A percentile compares a stretch with the other conserved stretches of the same genome.
phyloP scores from a whole-genome alignment of 805 yeast species.

The Wickerhamiella azyma region DNA sequence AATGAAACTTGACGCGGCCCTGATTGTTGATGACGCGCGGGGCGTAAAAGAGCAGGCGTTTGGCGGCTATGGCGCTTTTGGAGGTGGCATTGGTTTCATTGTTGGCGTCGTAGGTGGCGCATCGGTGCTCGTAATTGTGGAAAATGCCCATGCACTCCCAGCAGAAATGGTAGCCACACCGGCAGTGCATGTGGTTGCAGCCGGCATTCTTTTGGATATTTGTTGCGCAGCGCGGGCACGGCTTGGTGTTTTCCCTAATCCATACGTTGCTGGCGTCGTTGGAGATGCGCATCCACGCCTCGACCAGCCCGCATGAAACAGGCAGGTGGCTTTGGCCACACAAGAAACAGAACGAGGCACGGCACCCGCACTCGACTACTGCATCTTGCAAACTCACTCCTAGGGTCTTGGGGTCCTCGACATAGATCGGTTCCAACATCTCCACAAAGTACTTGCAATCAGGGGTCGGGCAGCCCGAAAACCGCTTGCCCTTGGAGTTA shows the following conservation, averaged over 20 bases:
- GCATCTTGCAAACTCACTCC: background rate
- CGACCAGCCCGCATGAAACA: constrained; percentile 56
- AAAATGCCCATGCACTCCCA: constrained; percentile 82
- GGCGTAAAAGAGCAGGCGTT: constrained; percentile 8
- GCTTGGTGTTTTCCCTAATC: constrained; percentile 73
- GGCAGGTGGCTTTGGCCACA: constrained; percentile 77
- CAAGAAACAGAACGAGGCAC: constrained; percentile 63
- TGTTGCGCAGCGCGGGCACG: constrained; percentile 70
- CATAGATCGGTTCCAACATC: constrained; percentile 14
- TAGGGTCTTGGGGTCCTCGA: background rate
- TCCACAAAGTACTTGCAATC: constrained; percentile 17
- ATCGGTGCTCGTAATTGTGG: constrained; percentile 26
- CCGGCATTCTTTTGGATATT: constrained; percentile 90
- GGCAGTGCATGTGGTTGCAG: constrained; percentile 91
- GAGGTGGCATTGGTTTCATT: background rate
- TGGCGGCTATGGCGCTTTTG: background rate
- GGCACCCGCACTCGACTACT: constrained; percentile 45
- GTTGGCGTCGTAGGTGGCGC: background rate
- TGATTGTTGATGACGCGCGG: constrained; percentile 6
- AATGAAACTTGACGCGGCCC: background rate
- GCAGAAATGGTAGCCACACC: constrained; percentile 70
- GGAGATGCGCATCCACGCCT: constrained; percentile 64
- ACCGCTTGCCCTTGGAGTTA: constrained; percentile 17
- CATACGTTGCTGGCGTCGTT: constrained; percentile 81
- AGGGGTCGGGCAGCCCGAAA: constrained; percentile 16